Base-by-base conservation (phyloP, 2,329 filamentous ascomycete species). In the Dothideomycetes sp. region DNA sequence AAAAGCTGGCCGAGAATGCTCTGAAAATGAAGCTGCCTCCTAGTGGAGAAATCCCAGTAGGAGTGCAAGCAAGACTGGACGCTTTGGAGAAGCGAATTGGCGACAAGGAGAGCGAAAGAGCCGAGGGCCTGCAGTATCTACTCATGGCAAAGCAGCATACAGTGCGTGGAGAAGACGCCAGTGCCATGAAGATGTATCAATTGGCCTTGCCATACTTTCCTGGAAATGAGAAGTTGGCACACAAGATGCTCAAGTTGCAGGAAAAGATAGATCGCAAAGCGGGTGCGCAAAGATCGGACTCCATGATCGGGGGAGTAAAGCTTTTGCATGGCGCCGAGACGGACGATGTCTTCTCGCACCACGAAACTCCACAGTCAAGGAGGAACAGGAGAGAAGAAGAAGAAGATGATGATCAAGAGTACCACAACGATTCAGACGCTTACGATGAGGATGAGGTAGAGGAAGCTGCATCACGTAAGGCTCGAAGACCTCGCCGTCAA, bases 131-230 rank as follows among this genome's bases (percentile, higher is more conserved):
- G 19, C 83, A 86, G 9, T 86, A 83, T 51, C 64, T 96, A 24
- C 69, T 95, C n/a, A 86, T 91, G 71, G 89, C 86, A 1, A 84
- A 91, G 48, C 87, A 95, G 57, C 84, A 93, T 54, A 87, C 88
- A 55, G 84, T 86, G 38, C 73, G 77, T 3, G 86, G 86, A 2
- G 84, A 95, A 49, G 79, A 93, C 37, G 68, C 66, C 3, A 83
- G 76, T 24, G 86, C 88, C 0, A 63, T 96, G 44, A 78, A 77
- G 50, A 89, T 91, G 77, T 95, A 94, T 55, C 81, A 89, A 57
- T 68, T 84, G 47, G 89, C 89, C 0, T 63, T 86, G 38, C 82
- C 84, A 0, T 91, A 77, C 60, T 96, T 96, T 51, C 88, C 88
- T 0, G 79, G 78, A 1, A 91, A 95, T 56, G 72, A 77, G 36